Evolutionary conservation across 768 basidiomycete species (phyloP), one percentile per base, ranked within the genome.

Genomic region (Russula compacta): DNA sequence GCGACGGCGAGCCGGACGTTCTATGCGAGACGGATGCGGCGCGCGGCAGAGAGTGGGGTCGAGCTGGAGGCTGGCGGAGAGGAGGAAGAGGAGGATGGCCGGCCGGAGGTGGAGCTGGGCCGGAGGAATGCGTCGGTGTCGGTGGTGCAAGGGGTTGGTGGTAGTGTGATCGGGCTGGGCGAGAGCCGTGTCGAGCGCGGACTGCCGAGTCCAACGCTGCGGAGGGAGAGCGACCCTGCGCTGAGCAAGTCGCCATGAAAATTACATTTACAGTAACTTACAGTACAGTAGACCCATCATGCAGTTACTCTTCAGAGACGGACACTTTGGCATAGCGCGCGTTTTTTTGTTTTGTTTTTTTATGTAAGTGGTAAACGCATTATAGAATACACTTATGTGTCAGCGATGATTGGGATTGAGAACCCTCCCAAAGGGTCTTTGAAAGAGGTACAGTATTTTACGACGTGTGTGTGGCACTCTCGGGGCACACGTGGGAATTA

Each of bases 1-100:
- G 90, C 89, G 15, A 92, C 92, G 0, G 92, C 92, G 17, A 90
- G 87, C 65, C 79, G 91, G 67, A 87, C 86, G 63, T 92, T 90
- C 78, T 85, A 93, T 67, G 90, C 91, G 3, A 82, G 88, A 35
- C 76, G 82, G 51, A 85, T 85, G 6, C 79, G 86, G 49, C 75
- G 85, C 63, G 72, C 60, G 14, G 69, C 74, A 5, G 71, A 76
- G 15, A 73, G 69, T 2, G 62, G 69, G n/a, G 24, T 6, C 15
- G 52, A 50, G 24, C 50, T 40, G 36, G 55, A 52, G 36, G 44
- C 49, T 0, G 65, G 66, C 35, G 61, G 36, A 24, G 59, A 67
- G 24, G 69, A 64, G 32, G 63, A 61, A 19, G 64, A 67, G 19
- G 72, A 73, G n/a, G 38, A 29, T 1, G 24, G 24, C 24, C 24